Conservation (phyloP, 306 rosid species). For the Cucumis sativus region DNA sequence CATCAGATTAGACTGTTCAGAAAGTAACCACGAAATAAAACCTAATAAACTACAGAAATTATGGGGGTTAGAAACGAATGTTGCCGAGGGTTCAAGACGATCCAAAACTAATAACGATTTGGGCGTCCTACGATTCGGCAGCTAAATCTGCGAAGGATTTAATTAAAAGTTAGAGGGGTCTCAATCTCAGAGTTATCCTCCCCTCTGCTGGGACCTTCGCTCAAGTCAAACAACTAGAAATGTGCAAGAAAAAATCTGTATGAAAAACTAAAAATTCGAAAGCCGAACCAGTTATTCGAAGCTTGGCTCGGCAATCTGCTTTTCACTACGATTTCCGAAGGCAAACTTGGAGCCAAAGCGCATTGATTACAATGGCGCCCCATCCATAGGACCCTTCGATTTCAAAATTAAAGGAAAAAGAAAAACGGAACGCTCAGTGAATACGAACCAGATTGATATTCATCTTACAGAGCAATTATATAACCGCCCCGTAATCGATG, state of each 20-base stretch:
- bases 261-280: slow-evolving; percentile 15
- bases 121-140: slow-evolving; percentile 75
- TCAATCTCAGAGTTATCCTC: slow-evolving; percentile 35
- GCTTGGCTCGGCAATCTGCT: slow-evolving; percentile 18
- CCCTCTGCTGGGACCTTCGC: slow-evolving; percentile 96
- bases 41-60: background rate
- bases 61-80: background rate
- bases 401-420: too few species aligned
- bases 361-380: slow-evolving; percentile 40
- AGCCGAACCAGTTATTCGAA: slow-evolving; percentile 19
- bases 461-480: slow-evolving; percentile 38
- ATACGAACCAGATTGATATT: slow-evolving; percentile 70
- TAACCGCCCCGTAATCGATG: slow-evolving; percentile 34
- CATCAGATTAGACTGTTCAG: too few species aligned
- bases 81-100: slow-evolving; percentile 37
- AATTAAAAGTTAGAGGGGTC: slow-evolving; percentile 55
- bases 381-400: slow-evolving; percentile 86
- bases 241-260: background rate
- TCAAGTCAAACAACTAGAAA: background rate
- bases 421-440: slow-evolving; percentile 63
- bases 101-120: slow-evolving; percentile 8
- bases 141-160: slow-evolving; percentile 43
- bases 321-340: slow-evolving; percentile 55
- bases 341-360: slow-evolving; percentile 79
- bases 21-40: too few species aligned